Evolutionary conservation across 2,329 filamentous ascomycete species (phyloP), one percentile per base, ranked within the genome.

Genomic region (Beauveria medogensis): DNA sequence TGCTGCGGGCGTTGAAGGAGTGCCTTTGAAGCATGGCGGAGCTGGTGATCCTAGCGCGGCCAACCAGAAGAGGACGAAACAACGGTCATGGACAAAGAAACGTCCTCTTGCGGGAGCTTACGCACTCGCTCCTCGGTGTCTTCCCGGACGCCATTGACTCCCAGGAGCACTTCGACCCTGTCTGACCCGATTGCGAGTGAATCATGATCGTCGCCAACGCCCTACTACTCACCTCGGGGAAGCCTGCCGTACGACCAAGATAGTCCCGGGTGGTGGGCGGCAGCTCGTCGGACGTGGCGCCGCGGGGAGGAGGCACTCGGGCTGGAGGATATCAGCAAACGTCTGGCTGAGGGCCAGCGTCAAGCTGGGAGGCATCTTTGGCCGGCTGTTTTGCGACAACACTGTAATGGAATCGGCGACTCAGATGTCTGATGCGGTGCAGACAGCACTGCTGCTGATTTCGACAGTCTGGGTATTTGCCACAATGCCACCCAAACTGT

Each of bases 81-180:
- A 7, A 37, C 28, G 3, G 28, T 37, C 18, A 14, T 28, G 18
- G 24, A 16, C 41, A 43, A 30, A 14, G 41, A 56, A 24, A 24
- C 34, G 12, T 26, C 54, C 5, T 44, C 30, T 20, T 28, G 24
- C 18, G 5, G 10, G 30, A 34, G 37, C 53, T 55, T 6, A 37
- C 74, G 61, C 70, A 85, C 3, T 74, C 80, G 22, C 87, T 79
- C 70, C 68, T 86, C 3, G 84, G 84, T 63, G 84, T 86, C n/a
- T 86, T 87, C 67, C 73, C 87, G 0, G 84, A 83, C 30, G 83
- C 84, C 34, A 75, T 86, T 40, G 91, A 96, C 74, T 83, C 83
- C 1, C 30, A 94, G 90, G 51, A 87, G 96, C 65, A 90, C 96
- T 66, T 91, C 91, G 9, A 96, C 92, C 0, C 81, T 96, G 1